A percentile compares a stretch with the other conserved stretches of the same genome.
Conservation (phyloP, 345 rosid species). For the Aquilaria malaccensis region DNA sequence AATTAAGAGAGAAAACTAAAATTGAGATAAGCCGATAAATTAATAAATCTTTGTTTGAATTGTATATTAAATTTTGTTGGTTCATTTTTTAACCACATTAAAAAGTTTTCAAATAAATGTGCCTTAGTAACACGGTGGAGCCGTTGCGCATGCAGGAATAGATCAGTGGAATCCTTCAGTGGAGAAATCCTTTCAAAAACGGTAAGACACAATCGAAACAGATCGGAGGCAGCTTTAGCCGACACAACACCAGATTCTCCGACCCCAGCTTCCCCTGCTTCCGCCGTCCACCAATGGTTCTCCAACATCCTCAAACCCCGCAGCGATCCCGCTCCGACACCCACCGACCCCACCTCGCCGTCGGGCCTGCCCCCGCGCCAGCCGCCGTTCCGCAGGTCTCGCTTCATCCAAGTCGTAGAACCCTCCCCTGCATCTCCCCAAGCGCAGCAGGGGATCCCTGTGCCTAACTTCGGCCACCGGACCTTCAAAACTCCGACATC, state of each 20-base stretch:
- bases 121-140: too few species aligned
- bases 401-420: slow-evolving; percentile 30
- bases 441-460: slow-evolving; percentile 14
- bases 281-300: slow-evolving; percentile 39
- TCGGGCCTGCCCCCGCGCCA: slow-evolving; percentile 34
- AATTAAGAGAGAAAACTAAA: too few species aligned
- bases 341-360: slow-evolving; percentile 9
- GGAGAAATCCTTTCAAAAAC: slow-evolving; percentile 51
- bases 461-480: slow-evolving; percentile 20
- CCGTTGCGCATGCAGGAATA: slow-evolving; percentile 25
- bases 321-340: slow-evolving; percentile 5
- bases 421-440: slow-evolving; percentile 9
- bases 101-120: too few species aligned
- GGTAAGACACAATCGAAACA: slow-evolving; percentile 36
- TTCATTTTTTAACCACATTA: too few species aligned
- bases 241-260: slow-evolving; percentile 16
- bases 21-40: too few species aligned
- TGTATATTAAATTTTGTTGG: too few species aligned
- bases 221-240: slow-evolving; percentile 16
- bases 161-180: slow-evolving; percentile 39
- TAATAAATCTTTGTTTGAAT: too few species aligned
- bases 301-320: slow-evolving; percentile 33
- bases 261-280: slow-evolving; percentile 25
- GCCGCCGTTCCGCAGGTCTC: slow-evolving; percentile 33
- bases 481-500: slow-evolving; percentile 21